Conservation (phyloP, 257 asterid species). For the Solanum acaule region DNA sequence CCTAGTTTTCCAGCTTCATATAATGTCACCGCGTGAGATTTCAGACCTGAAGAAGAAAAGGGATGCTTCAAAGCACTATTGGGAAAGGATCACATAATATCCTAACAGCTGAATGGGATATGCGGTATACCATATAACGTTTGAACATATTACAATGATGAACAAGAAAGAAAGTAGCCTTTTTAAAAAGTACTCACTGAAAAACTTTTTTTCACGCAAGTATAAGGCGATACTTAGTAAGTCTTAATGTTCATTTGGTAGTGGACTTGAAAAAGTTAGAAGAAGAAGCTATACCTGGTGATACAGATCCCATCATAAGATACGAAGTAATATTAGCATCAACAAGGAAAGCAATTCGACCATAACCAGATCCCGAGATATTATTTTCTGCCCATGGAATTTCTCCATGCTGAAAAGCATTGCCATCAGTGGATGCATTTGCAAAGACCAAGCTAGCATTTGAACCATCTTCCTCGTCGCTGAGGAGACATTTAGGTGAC, state of each 20-base stretch:
- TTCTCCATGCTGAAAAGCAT: slow-evolving; percentile 56
- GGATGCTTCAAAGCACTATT: neutral
- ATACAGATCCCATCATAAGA: slow-evolving; percentile 99
- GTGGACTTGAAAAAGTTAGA: neutral
- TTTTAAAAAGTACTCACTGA: neutral
- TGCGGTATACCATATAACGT: neutral
- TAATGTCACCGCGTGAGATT: slow-evolving; percentile 94
- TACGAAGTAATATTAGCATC: slow-evolving; percentile 97
- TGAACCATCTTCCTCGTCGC: slow-evolving; percentile 73
- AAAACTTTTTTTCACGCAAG: no score
- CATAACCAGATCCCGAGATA: slow-evolving; percentile 35
- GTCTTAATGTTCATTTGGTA: neutral
- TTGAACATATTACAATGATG: neutral
- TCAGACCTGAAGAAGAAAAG: slow-evolving; percentile 49
- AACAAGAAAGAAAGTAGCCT: no score
- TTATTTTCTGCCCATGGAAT: slow-evolving; percentile 58
- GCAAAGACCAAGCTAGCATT: slow-evolving; percentile 38
- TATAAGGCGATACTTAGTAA: neutral
- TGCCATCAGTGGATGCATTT: slow-evolving; percentile 45
- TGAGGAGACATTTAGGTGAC: slow-evolving; percentile 56
- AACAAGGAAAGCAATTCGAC: slow-evolving; percentile 94
- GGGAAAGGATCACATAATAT: neutral
- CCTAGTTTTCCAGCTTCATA: slow-evolving; percentile 99
- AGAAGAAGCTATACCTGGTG: slow-evolving; percentile 61
- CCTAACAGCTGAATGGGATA: neutral